Base-by-base conservation (phyloP, 2,329 filamentous ascomycete genomes). In the Curvularia sp. region DNA sequence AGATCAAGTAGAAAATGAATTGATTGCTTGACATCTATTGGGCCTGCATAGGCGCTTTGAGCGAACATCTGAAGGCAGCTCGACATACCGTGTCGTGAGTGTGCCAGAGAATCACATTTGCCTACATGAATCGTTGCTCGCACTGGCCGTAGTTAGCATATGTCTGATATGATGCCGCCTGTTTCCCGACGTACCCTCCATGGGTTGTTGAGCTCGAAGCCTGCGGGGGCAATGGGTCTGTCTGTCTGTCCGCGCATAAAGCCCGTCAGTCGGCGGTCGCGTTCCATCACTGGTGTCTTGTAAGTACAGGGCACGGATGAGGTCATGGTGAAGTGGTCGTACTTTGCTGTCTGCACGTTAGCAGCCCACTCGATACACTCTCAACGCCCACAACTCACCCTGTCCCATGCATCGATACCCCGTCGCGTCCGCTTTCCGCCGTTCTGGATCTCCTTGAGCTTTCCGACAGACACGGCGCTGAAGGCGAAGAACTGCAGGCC, bases 191-290 rank as follows among this genome's bases (percentile, higher is more conserved):
- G 57, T 82, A 88, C 86, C 82, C 84, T 86, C 87, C 87, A 89
- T 63, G 84, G 84, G 77, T 87, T 88, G 83, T 84, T 89, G 70
- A 88, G 74, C 77, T 88, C 86, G 78, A 89, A 89, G 60, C 86
- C 86, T 55, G 80, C 76, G 27, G 86, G 86, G 28, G 87, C 87
- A 57, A 79, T 76, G 46, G 82, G 79, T 62, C 81, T 84, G 76
- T 86, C 85, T 55, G 85, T 85, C 73, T 89, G 87, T 59, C 85
- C 86, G 77, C 87, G 80, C 69, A 83, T 70, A 63, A 80, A 83
- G 53, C 87, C 87, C 39, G 87, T 89, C 68, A 89, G 80, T 63
- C 87, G 79, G 70, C 82, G 78, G 74, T 89, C 87, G 75, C 87
- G 81, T 69, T 88, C 84, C 85, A 89, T 87, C 87, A 89, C 87